Evolutionary conservation across 139 green algal species (phyloP).

Genomic region (Tetraselmis striata): DNA sequence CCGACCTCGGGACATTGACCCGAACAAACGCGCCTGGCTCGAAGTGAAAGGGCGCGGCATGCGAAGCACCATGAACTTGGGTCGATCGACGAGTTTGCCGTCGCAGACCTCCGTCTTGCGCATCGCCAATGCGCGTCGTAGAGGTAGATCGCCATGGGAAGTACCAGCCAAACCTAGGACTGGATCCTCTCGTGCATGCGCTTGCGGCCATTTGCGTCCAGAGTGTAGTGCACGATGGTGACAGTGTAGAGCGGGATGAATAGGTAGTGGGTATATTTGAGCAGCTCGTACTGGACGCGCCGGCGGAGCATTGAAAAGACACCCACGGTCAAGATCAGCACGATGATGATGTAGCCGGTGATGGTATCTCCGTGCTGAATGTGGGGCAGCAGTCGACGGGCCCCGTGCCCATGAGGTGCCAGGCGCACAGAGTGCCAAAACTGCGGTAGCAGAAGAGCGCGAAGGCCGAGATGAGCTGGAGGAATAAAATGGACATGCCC

Average conservation of each 20-base stretch:
- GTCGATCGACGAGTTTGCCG: not conserved
- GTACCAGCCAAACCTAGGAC: not conserved
- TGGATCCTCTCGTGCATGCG: not conserved
- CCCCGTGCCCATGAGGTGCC: not conserved
- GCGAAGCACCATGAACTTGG: not conserved
- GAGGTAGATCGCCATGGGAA: not conserved
- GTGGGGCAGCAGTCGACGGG: not conserved
- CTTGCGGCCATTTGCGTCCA: not conserved
- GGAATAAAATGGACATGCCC: not conserved
- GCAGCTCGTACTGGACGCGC: not conserved
- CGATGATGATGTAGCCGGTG: not conserved
- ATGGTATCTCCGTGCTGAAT: not conserved
- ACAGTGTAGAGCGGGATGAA: not conserved
- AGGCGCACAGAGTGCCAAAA: not conserved
- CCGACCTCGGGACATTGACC: not conserved
- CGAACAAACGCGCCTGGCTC: not conserved
- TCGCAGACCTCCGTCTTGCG: not conserved
- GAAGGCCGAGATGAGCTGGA: not conserved
- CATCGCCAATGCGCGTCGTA: not conserved
- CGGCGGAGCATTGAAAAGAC: not conserved
- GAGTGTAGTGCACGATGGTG: not conserved
- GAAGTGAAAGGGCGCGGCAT: not conserved
- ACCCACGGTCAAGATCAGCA: not conserved
- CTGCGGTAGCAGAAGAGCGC: not conserved
- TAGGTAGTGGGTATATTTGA: not conserved